Evolutionary conservation across 2,329 filamentous ascomycete species (phyloP).

Genomic region (Cercospora brassicicola): DNA sequence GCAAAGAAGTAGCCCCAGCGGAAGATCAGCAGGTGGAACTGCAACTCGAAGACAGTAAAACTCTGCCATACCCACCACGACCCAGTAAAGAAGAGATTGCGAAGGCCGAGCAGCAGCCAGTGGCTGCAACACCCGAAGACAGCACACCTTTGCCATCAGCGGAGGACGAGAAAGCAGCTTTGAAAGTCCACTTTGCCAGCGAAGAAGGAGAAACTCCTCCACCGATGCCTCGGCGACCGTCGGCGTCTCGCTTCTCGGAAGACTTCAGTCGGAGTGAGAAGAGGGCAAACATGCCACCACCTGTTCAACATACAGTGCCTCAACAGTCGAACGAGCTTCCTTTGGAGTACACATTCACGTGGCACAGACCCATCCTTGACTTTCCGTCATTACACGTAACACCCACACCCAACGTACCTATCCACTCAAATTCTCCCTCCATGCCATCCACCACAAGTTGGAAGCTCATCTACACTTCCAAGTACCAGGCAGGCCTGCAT

Average conservation of each 20-base stretch:
- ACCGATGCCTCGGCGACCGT: not conserved
- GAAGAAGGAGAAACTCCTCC: slow-evolving; percentile 3
- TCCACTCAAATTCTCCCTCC: slow-evolving; percentile 8
- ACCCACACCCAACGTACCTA: not conserved
- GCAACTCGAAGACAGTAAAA: not conserved
- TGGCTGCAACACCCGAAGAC: not conserved
- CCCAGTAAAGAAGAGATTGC: not conserved
- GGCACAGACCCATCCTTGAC: slow-evolving; percentile 15
- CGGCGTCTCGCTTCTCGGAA: slow-evolving; percentile 11
- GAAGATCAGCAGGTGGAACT: not conserved
- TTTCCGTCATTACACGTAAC: slow-evolving; percentile 11
- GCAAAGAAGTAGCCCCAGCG: not conserved
- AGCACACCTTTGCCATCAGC: not conserved
- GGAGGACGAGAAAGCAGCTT: not conserved
- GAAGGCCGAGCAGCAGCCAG: not conserved
- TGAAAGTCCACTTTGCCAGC: not conserved
- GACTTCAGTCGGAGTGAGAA: slow-evolving; percentile 3
- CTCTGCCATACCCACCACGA: not conserved
- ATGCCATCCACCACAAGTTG: slow-evolving; percentile 15
- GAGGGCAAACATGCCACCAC: not conserved
- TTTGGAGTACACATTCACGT: slow-evolving; percentile 12
- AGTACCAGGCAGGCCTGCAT: slow-evolving; percentile 15
- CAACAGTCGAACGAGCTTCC: not conserved
- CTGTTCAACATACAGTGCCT: not conserved
- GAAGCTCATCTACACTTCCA: slow-evolving; percentile 17